Conservation (phyloP, 2,329 filamentous ascomycete genomes). For the Diaporthe eres region DNA sequence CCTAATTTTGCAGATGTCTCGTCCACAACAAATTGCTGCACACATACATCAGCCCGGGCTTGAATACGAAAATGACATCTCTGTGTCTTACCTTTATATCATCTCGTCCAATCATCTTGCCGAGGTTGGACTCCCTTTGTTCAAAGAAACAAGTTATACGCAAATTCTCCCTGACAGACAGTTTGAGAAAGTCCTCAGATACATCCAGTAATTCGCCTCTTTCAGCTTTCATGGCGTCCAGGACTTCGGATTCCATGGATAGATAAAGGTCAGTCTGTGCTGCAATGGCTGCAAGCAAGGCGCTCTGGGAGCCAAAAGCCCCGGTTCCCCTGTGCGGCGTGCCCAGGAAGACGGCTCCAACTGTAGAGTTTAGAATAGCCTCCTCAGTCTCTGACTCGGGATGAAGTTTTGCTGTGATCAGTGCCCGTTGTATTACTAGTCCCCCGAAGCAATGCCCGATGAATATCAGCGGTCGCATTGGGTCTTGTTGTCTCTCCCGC, state of each 20-base stretch:
- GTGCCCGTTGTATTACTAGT: background rate
- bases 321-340: background rate
- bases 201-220: background rate
- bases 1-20: background rate
- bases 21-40: background rate
- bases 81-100: background rate
- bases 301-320: background rate
- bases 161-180: background rate
- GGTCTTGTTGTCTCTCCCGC: background rate
- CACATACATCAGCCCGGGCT: background rate
- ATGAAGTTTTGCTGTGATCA: background rate
- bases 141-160: constrained; percentile 4
- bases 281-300: background rate
- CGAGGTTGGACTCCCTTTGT: background rate
- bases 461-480: background rate
- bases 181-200: constrained; percentile 9
- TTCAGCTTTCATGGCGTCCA: background rate
- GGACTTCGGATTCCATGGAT: background rate
- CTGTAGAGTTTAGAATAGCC: background rate
- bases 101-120: background rate
- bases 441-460: background rate
- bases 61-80: background rate
- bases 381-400: background rate
- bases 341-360: background rate
- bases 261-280: background rate